phyloP scores from a whole-genome alignment of 768 basidiomycete species.

The Russula earlei region DNA sequence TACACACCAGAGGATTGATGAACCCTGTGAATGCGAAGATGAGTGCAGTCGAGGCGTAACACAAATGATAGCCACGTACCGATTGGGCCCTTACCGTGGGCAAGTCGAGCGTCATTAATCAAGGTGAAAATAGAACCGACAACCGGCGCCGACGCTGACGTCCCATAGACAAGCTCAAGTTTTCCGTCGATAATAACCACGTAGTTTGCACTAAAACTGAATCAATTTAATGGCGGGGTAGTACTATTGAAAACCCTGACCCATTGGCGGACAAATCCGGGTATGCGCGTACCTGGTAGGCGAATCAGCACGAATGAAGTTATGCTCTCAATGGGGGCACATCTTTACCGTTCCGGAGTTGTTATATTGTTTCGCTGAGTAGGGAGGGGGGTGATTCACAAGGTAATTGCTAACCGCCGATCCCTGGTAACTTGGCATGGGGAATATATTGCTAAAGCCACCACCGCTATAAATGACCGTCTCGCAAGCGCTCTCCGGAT shows the following conservation, averaged over 20 bases:
- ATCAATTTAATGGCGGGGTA: background rate
- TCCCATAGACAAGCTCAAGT: slow-evolving; percentile 27
- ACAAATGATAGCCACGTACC: background rate
- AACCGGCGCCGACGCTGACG: slow-evolving; percentile 30
- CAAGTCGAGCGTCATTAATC: slow-evolving; percentile 32
- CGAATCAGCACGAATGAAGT: background rate
- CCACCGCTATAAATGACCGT: slow-evolving; percentile 32
- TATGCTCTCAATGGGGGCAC: background rate
- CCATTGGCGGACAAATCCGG: slow-evolving; percentile 31
- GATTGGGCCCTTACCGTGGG: slow-evolving; percentile 21
- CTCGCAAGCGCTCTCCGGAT: slow-evolving; percentile 33
- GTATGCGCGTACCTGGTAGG: slow-evolving; percentile 24
- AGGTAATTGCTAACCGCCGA: slow-evolving; percentile 26
- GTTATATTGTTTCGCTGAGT: slow-evolving; percentile 28
- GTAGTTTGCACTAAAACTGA: background rate
- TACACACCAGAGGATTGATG: slow-evolving; percentile 1
- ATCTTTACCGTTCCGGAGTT: slow-evolving; percentile 25
- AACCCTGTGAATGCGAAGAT: background rate
- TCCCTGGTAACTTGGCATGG: slow-evolving; percentile 30
- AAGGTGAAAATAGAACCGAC: slow-evolving; percentile 28
- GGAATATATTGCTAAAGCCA: slow-evolving; percentile 35
- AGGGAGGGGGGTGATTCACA: slow-evolving; percentile 28
- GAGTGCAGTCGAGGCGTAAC: background rate
- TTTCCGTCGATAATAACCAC: slow-evolving; percentile 21
- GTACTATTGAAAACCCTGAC: slow-evolving; percentile 11